Base-by-base conservation (phyloP, 306 rosid genomes). In the Pyrus betulifolia region DNA sequence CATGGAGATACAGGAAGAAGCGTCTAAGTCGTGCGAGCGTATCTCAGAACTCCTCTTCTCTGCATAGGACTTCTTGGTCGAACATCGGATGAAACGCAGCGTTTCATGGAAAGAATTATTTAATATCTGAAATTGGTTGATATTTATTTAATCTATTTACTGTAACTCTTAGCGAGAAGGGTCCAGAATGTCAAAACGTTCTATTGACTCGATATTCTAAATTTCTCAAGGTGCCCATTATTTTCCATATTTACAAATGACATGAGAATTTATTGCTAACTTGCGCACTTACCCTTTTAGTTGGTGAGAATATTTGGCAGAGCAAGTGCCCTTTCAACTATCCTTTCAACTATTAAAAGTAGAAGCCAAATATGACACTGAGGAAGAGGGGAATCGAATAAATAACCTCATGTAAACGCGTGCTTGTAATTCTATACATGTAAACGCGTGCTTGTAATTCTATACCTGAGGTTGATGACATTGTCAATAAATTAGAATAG, bases 1-100 rank as follows among this genome's bases (percentile, higher is more conserved):
- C 90, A 14, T 89, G 94, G 94, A 86, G 90, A 75, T 89, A 89
- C 79, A 23, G 91, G 78, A 79, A 78, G 78, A 89, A 74, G 75
- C 63, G 88, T 74, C 86, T 82, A 23, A 60, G 52, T 69, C 91
- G 89, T 27, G 85, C 72, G 44, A 57, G 79, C 49, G 66, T 71
- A 55, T 52, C 80, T 1, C 51, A 25, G 45, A 40, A 2, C 40
- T 45, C 77, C 4, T 51, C 45, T 51, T 46, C 0, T 21, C 63
- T 30, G 28, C 62, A 28, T 8, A 22, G 2, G 61, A 70, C 61
- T 70, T 70, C 11, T 17, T 70, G 62, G 25, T n/a, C 13, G 22
- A n/a, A 3, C 62, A n/a, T 21, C 10, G 25, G 22, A 5, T 57
- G 61, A n/a, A n/a, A 57, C 61, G 61, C 27, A 3, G 25, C 61